These are phyloP conservation scores for Colletotrichum filicis DNA, from an alignment of 2,329 filamentous ascomycete species.

Conservation along the genomic window DNA sequence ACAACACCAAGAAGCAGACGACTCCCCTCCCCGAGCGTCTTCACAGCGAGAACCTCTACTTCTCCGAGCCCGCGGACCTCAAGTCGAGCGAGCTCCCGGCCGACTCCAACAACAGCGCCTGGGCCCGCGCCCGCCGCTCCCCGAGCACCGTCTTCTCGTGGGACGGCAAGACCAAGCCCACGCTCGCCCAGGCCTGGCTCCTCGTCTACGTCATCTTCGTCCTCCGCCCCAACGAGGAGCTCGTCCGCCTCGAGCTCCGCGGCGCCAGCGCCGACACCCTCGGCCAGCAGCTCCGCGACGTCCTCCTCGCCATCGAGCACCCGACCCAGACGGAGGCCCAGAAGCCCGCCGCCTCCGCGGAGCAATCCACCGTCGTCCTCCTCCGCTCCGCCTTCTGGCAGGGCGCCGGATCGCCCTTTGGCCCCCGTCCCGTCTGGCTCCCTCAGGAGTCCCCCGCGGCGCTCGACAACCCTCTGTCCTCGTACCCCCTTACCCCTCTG, in stretches of 20 bases:
- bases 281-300: slow-evolving; percentile 54
- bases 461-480: slow-evolving; percentile 50
- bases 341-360: slow-evolving; percentile 41
- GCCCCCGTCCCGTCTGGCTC: slow-evolving; percentile 71
- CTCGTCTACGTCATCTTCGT: slow-evolving; percentile 64
- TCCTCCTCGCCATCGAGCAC: slow-evolving; percentile 62
- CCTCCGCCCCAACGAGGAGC: slow-evolving; percentile 58
- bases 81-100: slow-evolving; percentile 61
- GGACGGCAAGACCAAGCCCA: slow-evolving; percentile 53
- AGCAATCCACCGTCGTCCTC: slow-evolving; percentile 51
- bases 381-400: slow-evolving; percentile 74
- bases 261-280: slow-evolving; percentile 50
- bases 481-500: slow-evolving; percentile 60
- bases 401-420: slow-evolving; percentile 74
- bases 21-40: slow-evolving; percentile 46
- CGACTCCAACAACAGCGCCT: slow-evolving; percentile 64
- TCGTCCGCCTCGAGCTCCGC: slow-evolving; percentile 57
- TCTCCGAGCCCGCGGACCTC: slow-evolving; percentile 57
- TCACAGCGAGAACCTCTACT: slow-evolving; percentile 51
- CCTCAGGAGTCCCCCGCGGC: slow-evolving; percentile 55
- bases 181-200: slow-evolving; percentile 63
- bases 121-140: slow-evolving; percentile 66
- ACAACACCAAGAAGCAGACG: slow-evolving; percentile 38
- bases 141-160: slow-evolving; percentile 58
- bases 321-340: slow-evolving; percentile 48